Conservation (phyloP, 352 stramenopile species). For the Phytophthora uliginosa region DNA sequence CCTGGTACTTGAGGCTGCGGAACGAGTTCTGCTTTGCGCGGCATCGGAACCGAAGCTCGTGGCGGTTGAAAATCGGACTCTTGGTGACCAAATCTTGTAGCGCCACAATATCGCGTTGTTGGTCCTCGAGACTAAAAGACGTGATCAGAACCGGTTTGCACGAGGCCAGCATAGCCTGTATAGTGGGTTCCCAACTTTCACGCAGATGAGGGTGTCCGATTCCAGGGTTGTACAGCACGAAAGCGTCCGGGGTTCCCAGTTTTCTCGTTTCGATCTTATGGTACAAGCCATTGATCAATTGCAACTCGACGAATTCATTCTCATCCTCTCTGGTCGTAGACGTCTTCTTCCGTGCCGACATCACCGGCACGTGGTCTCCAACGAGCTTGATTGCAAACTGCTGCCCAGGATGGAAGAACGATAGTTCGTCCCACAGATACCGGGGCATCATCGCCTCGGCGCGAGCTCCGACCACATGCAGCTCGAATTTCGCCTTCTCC, state of each 20-base stretch:
- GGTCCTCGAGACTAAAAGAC: slow-evolving; percentile 71
- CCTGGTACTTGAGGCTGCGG: slow-evolving; percentile 64
- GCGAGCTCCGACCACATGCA: slow-evolving; percentile 76
- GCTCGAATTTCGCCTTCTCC: slow-evolving; percentile 21
- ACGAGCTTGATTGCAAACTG: slow-evolving; percentile 66
- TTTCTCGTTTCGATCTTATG: slow-evolving; percentile 45
- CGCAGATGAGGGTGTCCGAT: slow-evolving; percentile 64
- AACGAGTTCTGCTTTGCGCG: slow-evolving; percentile 69
- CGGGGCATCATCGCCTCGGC: slow-evolving; percentile 82
- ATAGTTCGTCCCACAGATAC: slow-evolving; percentile 75
- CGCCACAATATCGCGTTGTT: slow-evolving; percentile 62
- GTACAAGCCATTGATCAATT: slow-evolving; percentile 64
- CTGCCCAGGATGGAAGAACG: slow-evolving; percentile 43
- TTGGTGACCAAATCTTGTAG: slow-evolving; percentile 42
- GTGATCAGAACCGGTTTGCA: slow-evolving; percentile 66
- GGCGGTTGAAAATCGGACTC: slow-evolving; percentile 17
- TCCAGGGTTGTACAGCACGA: slow-evolving; percentile 82
- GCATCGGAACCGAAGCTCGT: slow-evolving; percentile 43
- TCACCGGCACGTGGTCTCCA: slow-evolving; percentile 68
- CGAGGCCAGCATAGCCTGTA: slow-evolving; percentile 53
- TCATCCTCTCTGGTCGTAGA: slow-evolving; percentile 15
- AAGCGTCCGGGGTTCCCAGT: slow-evolving; percentile 49
- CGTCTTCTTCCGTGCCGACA: slow-evolving; percentile 39
- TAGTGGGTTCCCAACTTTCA: slow-evolving; percentile 63
- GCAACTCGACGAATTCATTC: slow-evolving; percentile 40